Base-by-base conservation (phyloP, 176 grass and related monocot genomes). In the Aegilops umbellulata region DNA sequence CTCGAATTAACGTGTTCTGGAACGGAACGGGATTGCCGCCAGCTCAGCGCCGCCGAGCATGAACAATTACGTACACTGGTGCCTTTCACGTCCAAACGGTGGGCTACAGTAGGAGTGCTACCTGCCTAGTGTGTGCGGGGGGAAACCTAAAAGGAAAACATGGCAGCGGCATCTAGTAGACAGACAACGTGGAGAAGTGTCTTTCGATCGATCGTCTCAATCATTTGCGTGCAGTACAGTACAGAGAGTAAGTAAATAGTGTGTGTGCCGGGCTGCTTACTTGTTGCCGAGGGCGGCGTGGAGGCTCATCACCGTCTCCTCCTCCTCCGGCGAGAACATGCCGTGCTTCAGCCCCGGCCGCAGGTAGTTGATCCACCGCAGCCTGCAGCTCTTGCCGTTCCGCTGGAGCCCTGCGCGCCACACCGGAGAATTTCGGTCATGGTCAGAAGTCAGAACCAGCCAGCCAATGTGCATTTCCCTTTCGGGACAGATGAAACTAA, bases 211-310 rank as follows among this genome's bases (percentile, higher is more conserved):
- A 53, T 53, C 49, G 77, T 71, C 63, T 85, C 90, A 82, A 88
- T 91, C 82, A 91, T 91, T 85, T 82, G 71, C 53, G 77, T 39
- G 6, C 16, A 53, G 49, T 39, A 17, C 49, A 53, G 49, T 44
- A 24, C 74, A 76, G 47, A 25, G 77, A 25, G 27, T 35, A 34
- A 0, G 46, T 46, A 51, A 26, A 13, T 8, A 1, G 11, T 4
- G 7, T 12, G 19, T 10, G 69, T 12, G 38, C 9, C 36, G 1
- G 36, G 39, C 41, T 65, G 68, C 96, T 94, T 92, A 98, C 97
- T 95, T 98, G 87, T 98, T 98, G 86, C 97, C 97, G 70, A 95
- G 82, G 22, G 86, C 77, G 57, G 88, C 84, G 83, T 98, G 97
- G 88, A 98, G 92, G 78, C 84, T 90, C 86, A 94, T 86, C 58